A percentile compares a stretch with the other conserved stretches of the same genome.
Conservation (phyloP, 164 flowering plant genomes). For the Pachysandra terminalis region DNA sequence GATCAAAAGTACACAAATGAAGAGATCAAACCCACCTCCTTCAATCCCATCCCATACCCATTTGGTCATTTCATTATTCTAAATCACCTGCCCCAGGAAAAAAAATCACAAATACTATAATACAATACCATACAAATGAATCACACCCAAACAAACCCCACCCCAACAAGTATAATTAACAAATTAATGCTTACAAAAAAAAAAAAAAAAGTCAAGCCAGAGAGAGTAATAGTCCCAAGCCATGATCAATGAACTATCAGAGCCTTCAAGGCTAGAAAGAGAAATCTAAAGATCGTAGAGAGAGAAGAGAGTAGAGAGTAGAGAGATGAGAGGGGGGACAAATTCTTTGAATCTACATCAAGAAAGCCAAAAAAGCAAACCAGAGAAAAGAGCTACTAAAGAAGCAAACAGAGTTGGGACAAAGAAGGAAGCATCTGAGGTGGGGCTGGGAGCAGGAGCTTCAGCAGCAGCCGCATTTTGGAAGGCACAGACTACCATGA, state of each 20-base stretch:
- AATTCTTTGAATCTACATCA: neutral
- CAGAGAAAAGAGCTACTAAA: conserved; percentile 14
- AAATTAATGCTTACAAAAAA: too few species aligned
- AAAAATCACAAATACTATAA: too few species aligned
- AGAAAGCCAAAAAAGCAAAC: conserved; percentile 8
- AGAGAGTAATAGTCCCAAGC: too few species aligned
- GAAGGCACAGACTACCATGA: conserved; percentile 33
- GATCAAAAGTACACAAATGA: neutral
- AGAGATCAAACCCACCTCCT: neutral
- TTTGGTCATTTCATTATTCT: neutral
- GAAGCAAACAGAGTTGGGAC: conserved; percentile 20
- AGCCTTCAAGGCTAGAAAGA: too few species aligned
- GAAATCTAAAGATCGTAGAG: neutral
- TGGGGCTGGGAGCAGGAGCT: conserved; percentile 28
- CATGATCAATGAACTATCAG: too few species aligned
- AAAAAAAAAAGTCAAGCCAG: too few species aligned
- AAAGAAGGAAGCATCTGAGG: conserved; percentile 21
- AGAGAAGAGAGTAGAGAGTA: neutral
- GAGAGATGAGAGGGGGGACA: neutral
- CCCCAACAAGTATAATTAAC: neutral
- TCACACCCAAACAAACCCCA: neutral
- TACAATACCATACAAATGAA: neutral
- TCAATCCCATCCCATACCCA: neutral
- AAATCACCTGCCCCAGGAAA: neutral
- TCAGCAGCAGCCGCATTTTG: conserved; percentile 24